Evolutionary conservation across 1,284 basidiomycete genomes (phyloP).

Genomic region (Coniophora puteana): DNA sequence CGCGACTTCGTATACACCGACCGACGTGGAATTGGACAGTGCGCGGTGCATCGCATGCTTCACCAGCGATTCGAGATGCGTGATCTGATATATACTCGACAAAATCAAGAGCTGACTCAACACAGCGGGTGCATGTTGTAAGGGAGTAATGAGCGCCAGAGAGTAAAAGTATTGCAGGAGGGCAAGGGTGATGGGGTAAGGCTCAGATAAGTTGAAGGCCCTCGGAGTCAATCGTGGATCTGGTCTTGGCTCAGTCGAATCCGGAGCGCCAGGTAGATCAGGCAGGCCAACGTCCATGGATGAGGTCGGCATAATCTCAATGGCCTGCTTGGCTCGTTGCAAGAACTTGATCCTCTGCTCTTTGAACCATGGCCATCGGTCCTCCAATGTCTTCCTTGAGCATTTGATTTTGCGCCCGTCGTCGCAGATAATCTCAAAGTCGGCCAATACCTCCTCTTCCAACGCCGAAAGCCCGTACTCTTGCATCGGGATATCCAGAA

Average conservation of each 20-base stretch:
- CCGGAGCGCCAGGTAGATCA: conserved; percentile 46
- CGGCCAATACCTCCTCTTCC: conserved; percentile 72
- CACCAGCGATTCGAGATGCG: conserved; percentile 74
- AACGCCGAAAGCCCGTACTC: conserved; percentile 75
- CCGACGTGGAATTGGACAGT: conserved; percentile 78
- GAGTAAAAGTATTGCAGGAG: conserved; percentile 93
- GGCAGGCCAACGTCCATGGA: conserved; percentile 57
- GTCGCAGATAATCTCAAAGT: conserved; percentile 90
- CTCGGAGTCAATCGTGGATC: conserved; percentile 81
- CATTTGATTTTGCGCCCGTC: conserved; percentile 84
- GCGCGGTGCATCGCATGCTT: conserved; percentile 91
- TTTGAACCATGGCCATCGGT: conserved; percentile 93
- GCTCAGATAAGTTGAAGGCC: conserved; percentile 79
- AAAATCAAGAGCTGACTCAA: conserved; percentile 85
- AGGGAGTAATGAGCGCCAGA: conserved; percentile 76
- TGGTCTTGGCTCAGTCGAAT: conserved; percentile 43
- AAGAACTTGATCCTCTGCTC: conserved; percentile 61
- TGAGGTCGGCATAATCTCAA: conserved; percentile 55
- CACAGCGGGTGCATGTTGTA: conserved; percentile 89
- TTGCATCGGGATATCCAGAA: conserved; percentile 68
- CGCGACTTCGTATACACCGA: conserved; percentile 91
- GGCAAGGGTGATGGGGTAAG: conserved; percentile 85
- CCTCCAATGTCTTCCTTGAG: conserved; percentile 78
- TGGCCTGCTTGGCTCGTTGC: conserved; percentile 47
- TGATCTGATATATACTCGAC: conserved; percentile 78